Conservation (phyloP, 257 asterid species). For the Ligustrum vulgare region DNA sequence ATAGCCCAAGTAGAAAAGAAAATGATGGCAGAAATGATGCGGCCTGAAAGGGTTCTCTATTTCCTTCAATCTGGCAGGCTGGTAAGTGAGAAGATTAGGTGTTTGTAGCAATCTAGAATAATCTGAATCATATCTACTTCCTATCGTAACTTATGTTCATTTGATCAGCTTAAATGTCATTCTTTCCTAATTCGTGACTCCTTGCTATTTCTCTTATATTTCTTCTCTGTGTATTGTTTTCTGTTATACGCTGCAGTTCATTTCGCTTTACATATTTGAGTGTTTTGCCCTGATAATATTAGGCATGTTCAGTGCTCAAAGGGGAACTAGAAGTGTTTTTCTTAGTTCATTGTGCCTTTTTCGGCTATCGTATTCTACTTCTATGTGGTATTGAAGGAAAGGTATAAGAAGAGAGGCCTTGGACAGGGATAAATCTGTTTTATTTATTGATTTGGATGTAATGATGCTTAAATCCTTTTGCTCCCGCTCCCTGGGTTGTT, state of each 20-base stretch:
- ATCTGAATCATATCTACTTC: not conserved
- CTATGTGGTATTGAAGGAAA: not conserved
- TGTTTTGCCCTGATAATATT: not conserved
- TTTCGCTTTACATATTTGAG: not conserved
- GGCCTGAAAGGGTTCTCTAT: constrained; percentile 84
- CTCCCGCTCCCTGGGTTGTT: not conserved
- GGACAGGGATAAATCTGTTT: not conserved
- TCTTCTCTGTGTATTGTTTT: not conserved
- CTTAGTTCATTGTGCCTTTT: not conserved
- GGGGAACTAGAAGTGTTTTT: not conserved
- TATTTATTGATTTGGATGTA: constrained; percentile 14
- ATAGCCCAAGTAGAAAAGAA: constrained; percentile 75
- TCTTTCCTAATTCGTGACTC: not conserved
- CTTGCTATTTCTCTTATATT: not conserved
- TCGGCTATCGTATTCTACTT: not conserved
- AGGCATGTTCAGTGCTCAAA: not conserved
- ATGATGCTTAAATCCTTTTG: not conserved
- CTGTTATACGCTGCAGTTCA: not conserved
- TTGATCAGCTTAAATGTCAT: not conserved
- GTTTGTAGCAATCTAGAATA: constrained; percentile 11
- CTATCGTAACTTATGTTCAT: constrained; percentile 1
- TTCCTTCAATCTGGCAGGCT: constrained; percentile 91
- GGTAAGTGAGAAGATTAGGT: constrained; percentile 48
- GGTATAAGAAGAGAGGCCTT: not conserved
- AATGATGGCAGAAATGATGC: constrained; percentile 85